Evolutionary conservation across 1,284 basidiomycete species (phyloP).

Genomic region (Meira miltonrushii): DNA sequence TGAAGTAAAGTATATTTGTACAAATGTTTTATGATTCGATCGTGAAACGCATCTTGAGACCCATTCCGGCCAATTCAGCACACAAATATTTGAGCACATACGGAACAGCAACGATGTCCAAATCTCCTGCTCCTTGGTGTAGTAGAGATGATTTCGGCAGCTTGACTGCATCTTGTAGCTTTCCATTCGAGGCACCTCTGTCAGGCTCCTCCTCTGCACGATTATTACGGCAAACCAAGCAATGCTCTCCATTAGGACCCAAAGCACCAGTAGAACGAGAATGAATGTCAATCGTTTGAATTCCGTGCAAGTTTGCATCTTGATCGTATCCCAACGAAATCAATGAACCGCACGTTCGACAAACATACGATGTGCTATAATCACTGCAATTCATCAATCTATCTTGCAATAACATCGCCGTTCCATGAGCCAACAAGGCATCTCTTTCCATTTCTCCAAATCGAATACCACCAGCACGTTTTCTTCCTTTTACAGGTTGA

Average conservation of each 20-base stretch:
- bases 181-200: constrained; percentile 14
- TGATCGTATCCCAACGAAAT: constrained; percentile 68
- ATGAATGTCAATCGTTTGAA: constrained; percentile 22
- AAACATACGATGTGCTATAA: constrained; percentile 97
- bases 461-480: constrained; percentile 96
- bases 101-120: constrained; percentile 66
- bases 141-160: constrained; percentile 31
- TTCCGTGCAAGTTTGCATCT: constrained; percentile 12
- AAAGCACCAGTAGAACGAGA: constrained; percentile 4
- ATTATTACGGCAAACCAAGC: constrained; percentile 41
- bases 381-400: constrained; percentile 99
- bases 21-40: constrained; percentile 15
- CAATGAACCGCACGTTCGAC: constrained; percentile 87
- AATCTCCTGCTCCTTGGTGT: constrained; percentile 27
- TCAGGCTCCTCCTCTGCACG: constrained; percentile 25
- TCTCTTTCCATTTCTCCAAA: constrained; percentile 99
- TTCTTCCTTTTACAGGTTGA: constrained; percentile 97
- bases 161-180: constrained; percentile 17
- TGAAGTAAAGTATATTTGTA: neutral
- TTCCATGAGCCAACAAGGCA: constrained; percentile 94
- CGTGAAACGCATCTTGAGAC: constrained; percentile 56
- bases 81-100: constrained; percentile 65
- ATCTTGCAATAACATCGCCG: constrained; percentile 95
- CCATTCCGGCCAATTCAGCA: constrained; percentile 61
- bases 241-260: constrained; percentile 49